A percentile compares a stretch with the other conserved stretches of the same genome.
phyloP scores from a whole-genome alignment of 768 basidiomycete genomes.

The Phylloporus scabripes region DNA sequence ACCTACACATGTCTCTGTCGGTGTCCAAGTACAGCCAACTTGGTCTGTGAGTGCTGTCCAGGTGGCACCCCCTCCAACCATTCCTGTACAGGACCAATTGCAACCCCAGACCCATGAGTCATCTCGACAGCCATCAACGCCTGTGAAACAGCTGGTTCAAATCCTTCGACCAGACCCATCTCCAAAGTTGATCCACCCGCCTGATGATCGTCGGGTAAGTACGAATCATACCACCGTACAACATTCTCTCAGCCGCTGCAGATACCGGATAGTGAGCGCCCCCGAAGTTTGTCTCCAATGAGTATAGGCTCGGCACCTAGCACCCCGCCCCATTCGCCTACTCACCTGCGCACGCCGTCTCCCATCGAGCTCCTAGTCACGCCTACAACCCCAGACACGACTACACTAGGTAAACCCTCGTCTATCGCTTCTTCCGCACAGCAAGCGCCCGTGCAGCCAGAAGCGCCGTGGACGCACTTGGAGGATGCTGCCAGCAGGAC shows the following conservation, averaged over 20 bases:
- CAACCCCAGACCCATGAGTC: slow-evolving; percentile 3
- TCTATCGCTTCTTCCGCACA: slow-evolving; percentile 13
- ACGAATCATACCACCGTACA: not conserved
- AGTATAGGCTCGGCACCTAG: slow-evolving; percentile 49
- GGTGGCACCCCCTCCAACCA: slow-evolving; percentile 19
- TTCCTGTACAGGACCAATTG: slow-evolving; percentile 11
- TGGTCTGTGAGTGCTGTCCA: slow-evolving; percentile 38
- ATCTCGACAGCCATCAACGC: slow-evolving; percentile 7
- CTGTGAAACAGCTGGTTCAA: slow-evolving; percentile 10
- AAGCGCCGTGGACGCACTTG: slow-evolving; percentile 13
- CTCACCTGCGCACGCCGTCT: slow-evolving; percentile 1
- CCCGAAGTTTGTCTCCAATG: slow-evolving; percentile 56
- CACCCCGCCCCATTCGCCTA: slow-evolving; percentile 30
- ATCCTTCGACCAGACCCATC: slow-evolving; percentile 1
- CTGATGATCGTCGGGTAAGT: slow-evolving; percentile 23
- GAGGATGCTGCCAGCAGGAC: slow-evolving; percentile 28
- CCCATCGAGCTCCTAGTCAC: slow-evolving; percentile 3
- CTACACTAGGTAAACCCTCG: slow-evolving; percentile 5
- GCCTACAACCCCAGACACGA: slow-evolving; percentile 4
- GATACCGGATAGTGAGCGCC: slow-evolving; percentile 28
- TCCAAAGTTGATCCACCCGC: slow-evolving; percentile 12
- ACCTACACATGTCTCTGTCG: slow-evolving; percentile 36
- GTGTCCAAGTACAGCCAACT: slow-evolving; percentile 39
- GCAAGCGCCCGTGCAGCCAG: slow-evolving; percentile 14
- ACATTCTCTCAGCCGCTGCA: slow-evolving; percentile 24